A percentile compares a stretch with the other conserved stretches of the same genome.
Conservation (phyloP, 1,139 yeast genomes). For the Geotrichum restrictum region DNA sequence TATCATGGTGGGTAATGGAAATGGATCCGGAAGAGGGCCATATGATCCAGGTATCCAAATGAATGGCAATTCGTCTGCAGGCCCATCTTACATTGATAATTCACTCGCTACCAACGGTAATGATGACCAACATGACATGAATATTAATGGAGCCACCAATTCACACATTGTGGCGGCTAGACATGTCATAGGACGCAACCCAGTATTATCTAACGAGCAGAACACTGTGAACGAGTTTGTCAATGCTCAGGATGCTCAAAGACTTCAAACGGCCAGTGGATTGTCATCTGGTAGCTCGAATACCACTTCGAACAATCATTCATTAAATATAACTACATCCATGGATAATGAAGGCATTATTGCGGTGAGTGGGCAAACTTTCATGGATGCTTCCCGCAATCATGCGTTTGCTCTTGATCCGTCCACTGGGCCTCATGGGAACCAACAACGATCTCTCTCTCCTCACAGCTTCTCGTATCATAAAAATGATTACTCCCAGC, state of each 20-base stretch:
- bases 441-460: background rate
- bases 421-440: background rate
- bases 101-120: background rate
- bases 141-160: background rate
- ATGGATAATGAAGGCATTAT: background rate
- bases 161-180: too few species aligned
- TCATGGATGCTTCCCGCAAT: background rate
- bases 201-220: background rate
- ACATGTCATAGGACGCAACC: background rate
- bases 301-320: background rate
- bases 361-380: background rate
- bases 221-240: background rate
- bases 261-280: too few species aligned
- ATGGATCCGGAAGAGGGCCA: background rate
- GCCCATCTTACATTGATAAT: background rate
- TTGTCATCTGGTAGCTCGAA: background rate
- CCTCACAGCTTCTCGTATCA: background rate
- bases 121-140: background rate
- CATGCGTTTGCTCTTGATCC: background rate
- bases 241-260: background rate
- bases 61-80: background rate
- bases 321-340: background rate
- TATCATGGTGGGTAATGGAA: background rate
- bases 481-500: background rate
- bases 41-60: conserved; percentile 1